Evolutionary conservation across 176 grass and related monocot species (phyloP), one percentile per base, ranked within the genome.

Genomic region (Bromus sterilis): DNA sequence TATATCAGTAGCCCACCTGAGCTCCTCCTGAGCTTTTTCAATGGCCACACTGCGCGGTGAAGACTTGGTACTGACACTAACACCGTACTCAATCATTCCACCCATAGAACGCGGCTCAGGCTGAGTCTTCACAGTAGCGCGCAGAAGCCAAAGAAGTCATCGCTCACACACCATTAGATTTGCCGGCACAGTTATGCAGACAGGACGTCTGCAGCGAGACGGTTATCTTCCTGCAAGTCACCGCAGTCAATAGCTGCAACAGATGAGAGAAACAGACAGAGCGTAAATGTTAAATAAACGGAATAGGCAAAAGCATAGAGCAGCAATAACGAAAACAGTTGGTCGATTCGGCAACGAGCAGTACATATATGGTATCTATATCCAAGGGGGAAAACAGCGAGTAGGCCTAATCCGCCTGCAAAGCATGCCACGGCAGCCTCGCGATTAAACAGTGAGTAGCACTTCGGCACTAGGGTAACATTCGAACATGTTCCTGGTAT

Each of bases 21-120:
- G 85, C 34, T 95, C 95, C 31, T 92, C 92, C 84, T 98, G 92
- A 57, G 84, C 95, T 84, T 93, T 93, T 76, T 93, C 92, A 59
- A 98, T 91, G 84, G 92, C 78, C 77, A 77, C 75, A 77, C 60
- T 86, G 64, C 66, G 88, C 39, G 95, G 95, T 80, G 95, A 93
- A 26, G 86, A 75, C 79, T 89, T 95, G 69, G 93, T 82, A 74
- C 85, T 85, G 18, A 84, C 71, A 42, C 53, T 46, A 81, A 93
- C 77, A 84, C 75, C 88, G 21, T 89, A 91, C 42, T 98, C 92
- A 41, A 87, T 39, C 77, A 94, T 87, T 26, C 88, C 92, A 84
- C 88, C 90, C 90, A 98, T 98, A 58, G 86, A 79, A 65, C 21
- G 42, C 1, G 39, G 15, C 48, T 89, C 67, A 63, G 39, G 15